phyloP scores from a whole-genome alignment of 2,329 filamentous ascomycete genomes.

The Chalaropsis thielavioides region DNA sequence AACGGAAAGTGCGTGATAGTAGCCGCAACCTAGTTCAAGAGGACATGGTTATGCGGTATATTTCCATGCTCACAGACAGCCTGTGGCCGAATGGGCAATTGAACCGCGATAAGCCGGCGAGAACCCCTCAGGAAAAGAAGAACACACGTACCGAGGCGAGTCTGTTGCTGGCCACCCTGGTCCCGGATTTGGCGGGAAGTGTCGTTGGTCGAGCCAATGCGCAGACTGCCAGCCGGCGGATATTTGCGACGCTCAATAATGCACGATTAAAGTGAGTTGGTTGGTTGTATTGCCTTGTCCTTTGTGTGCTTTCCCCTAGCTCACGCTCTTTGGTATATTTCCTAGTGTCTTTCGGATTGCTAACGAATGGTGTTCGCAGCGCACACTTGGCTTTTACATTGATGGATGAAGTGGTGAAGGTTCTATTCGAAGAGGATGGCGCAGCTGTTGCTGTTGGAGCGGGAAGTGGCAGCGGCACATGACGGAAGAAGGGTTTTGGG shows the following conservation, averaged over 20 bases:
- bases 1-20: conserved; percentile 82
- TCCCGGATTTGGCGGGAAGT: conserved; percentile 82
- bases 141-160: conserved; percentile 76
- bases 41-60: conserved; percentile 61
- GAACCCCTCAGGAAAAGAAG: conserved; percentile 59
- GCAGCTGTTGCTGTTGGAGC: neutral
- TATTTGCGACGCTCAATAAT: conserved; percentile 89
- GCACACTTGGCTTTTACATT: conserved; percentile 57
- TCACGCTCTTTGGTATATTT: no score
- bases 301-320: neutral
- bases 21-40: conserved; percentile 61
- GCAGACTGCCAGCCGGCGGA: conserved; percentile 71
- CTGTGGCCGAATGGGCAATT: conserved; percentile 67
- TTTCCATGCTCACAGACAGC: conserved; percentile 55
- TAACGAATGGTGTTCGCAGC: conserved; percentile 27
- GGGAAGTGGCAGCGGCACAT: neutral
- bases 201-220: conserved; percentile 90
- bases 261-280: conserved; percentile 64
- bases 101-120: conserved; percentile 34
- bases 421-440: conserved; percentile 37
- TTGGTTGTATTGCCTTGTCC: neutral
- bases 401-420: conserved; percentile 53
- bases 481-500: neutral
- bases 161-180: conserved; percentile 71
- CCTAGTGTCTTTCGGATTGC: neutral